Conservation (phyloP, 2,329 filamentous ascomycete genomes). For the Lasiodiplodia sp. region DNA sequence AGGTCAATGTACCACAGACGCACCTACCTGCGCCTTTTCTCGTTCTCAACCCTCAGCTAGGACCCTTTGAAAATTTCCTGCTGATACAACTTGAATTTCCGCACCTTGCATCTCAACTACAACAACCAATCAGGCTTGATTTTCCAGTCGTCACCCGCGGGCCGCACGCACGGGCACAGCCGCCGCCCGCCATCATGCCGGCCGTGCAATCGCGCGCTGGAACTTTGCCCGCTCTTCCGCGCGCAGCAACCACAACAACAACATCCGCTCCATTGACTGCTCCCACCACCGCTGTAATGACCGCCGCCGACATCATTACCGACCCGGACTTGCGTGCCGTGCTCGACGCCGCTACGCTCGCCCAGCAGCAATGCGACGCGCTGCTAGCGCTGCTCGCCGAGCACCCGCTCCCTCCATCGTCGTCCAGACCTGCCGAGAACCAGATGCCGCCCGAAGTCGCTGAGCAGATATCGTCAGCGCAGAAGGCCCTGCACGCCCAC, state of each 20-base stretch:
- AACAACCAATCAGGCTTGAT: background rate
- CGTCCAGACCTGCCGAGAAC: constrained; percentile 38
- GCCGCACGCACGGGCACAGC: constrained; percentile 10
- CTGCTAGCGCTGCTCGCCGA: constrained; percentile 64
- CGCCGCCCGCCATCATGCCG: constrained; percentile 13
- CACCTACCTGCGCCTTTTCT: background rate
- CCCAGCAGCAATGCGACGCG: constrained; percentile 73
- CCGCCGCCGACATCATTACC: constrained; percentile 58
- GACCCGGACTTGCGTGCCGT: constrained; percentile 72
- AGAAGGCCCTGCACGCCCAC: constrained; percentile 80
- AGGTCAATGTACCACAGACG: background rate
- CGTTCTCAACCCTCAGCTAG: background rate
- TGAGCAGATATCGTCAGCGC: constrained; percentile 72
- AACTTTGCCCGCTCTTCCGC: background rate
- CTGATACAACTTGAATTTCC: background rate
- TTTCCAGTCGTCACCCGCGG: background rate
- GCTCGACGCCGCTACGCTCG: constrained; percentile 74
- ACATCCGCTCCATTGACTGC: background rate
- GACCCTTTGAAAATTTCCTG: background rate
- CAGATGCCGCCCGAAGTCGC: constrained; percentile 58
- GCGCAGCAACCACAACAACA: background rate
- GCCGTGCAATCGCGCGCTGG: constrained; percentile 3
- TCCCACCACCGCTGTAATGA: constrained; percentile 17
- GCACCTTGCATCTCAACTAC: background rate
- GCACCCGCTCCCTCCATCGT: constrained; percentile 40